Base-by-base conservation (phyloP, 2,329 filamentous ascomycete species). In the Ophiosphaerella korrae region DNA sequence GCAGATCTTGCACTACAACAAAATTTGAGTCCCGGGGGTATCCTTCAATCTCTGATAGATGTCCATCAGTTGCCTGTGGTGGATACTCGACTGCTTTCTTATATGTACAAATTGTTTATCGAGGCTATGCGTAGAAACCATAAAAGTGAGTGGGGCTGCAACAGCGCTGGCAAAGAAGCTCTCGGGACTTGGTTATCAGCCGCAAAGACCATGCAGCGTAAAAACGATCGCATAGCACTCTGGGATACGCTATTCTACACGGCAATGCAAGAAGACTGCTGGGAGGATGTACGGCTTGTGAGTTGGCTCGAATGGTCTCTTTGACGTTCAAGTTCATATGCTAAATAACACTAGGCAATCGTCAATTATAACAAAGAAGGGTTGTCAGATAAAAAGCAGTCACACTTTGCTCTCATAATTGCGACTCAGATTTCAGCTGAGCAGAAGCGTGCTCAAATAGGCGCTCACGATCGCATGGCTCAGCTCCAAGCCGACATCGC, bases 211-310 rank as follows among this genome's bases (percentile, higher is more conserved):
- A 53, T 67, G 29, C 21, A 44, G 16, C 64, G 48, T 9, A 61
- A 57, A 31, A 60, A 57, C 43, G 64, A 59, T 23, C 63, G 64
- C 33, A 50, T 62, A 35, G 56, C 64, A 3, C 26, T 70, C 5
- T 72, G 67, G 67, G 63, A 67, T 33, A 42, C 45, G 6, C 49
- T 72, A 11, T 71, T 68, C 21, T 52, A 53, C 13, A 53, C 43
- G 37, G 66, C 71, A n/a, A 62, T 69, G 55, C 53, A 55, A 14
- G 62, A 65, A 37, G 62, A 64, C 35, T 71, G 64, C 44, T 73
- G 70, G 70, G 68, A 72, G 33, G 69, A 73, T 57, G 70, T 64
- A 29, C 64, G 66, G 34, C 57, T 53, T 33, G 71, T 73, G 64
- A 12, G 66, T 60, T 23, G 12, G 24, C 8, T 5, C 38, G 36